These are phyloP conservation scores for Globisporangium orthogonon DNA, from an alignment of 352 stramenopile species.

Conservation along the genomic window DNA sequence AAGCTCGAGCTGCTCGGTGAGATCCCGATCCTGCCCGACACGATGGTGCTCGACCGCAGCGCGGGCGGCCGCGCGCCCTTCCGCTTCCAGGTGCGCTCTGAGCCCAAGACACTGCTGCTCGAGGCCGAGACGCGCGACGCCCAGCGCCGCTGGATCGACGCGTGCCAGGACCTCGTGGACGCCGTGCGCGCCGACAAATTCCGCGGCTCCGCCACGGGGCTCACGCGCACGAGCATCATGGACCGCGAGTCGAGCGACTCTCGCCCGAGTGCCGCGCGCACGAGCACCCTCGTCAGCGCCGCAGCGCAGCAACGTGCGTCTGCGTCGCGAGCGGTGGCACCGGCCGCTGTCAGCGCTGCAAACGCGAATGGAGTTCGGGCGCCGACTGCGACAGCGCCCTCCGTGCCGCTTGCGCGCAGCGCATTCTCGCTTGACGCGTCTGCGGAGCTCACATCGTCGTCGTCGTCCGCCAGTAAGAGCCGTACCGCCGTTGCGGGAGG, in stretches of 20 bases:
- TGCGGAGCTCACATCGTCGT: constrained; percentile 3
- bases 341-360: neutral
- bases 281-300: neutral
- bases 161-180: constrained; percentile 62
- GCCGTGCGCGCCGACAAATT: constrained; percentile 59
- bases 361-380: neutral
- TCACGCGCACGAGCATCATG: constrained; percentile 15
- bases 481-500: neutral
- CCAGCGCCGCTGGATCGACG: constrained; percentile 64
- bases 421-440: neutral
- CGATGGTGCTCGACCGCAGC: constrained; percentile 67
- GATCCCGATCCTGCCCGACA: constrained; percentile 64
- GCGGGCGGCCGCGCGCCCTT: constrained; percentile 44
- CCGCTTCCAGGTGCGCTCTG: constrained; percentile 62
- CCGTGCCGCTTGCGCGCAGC: neutral
- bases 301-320: constrained; percentile 10
- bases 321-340: constrained; percentile 13
- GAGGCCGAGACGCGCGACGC: constrained; percentile 61
- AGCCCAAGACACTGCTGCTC: constrained; percentile 46
- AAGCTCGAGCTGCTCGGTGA: constrained; percentile 73
- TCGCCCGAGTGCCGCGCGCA: neutral
- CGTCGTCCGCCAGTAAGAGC: constrained; percentile 2
- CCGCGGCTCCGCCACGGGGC: constrained; percentile 23
- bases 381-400: neutral
- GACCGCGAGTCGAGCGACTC: constrained; percentile 14